Evolutionary conservation across 257 asterid genomes (phyloP), one percentile per base, ranked within the genome.

Genomic region (Schizonepeta tenuifolia): DNA sequence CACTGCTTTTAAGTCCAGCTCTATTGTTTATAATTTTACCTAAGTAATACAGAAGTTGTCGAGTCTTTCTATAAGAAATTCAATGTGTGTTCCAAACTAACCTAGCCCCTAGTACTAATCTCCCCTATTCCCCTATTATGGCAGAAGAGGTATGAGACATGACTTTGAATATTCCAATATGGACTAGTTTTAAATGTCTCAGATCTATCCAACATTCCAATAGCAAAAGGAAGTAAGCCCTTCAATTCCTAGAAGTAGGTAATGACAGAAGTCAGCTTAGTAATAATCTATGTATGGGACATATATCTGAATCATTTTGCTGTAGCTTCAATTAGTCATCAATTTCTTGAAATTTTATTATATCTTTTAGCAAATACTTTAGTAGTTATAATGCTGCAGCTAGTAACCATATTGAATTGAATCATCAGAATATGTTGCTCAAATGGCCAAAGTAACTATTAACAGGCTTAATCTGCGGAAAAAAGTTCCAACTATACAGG

Each of bases 241-340:
- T 22, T 66, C 9, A 64, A 28, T 43, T 51, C 57, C 61, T 33
- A 69, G 65, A 64, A 51, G 55, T 22, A 75, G 22, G 63, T 62
- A 65, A 54, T 58, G 35, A n/a, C 9, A 7, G 54, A 63, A 65
- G 65, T 33, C 49, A 36, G 49, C 54, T 61, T n/a, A 53, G 24
- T 13, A 50, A 46, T 67, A 50, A 43, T 24, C 54, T 12, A 43
- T 13, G 31, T 9, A 38, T n/a, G n/a, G 40, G 17, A 46, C 17
- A 47, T 24, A 55, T 31, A 43, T 63, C 31, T 36, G 47, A 44
- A 65, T 21, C 60, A 40, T 40, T 56, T 15, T 46, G 20, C 18
- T 31, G 11, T 51, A 41, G 21, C 65, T 60, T 69, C 62, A 67
- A 46, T 17, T 44, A 47, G 36, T 11, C 24, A 43, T 61, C 14